These are phyloP conservation scores for Cruciata laevipes DNA, from an alignment of 257 asterid genomes.

Conservation along the genomic window DNA sequence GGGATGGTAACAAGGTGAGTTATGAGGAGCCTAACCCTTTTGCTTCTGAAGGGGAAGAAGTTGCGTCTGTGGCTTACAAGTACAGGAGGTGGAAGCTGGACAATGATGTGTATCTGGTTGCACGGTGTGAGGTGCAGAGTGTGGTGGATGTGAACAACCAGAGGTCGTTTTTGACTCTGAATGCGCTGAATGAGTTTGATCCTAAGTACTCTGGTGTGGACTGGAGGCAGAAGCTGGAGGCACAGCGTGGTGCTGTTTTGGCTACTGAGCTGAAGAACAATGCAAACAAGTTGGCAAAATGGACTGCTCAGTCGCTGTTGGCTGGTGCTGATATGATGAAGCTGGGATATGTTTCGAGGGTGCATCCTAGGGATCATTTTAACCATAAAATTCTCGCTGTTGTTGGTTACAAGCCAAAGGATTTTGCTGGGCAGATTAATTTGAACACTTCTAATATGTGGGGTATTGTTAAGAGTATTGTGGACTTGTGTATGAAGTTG, in stretches of 20 bases:
- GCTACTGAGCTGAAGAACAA: slow-evolving; percentile 96
- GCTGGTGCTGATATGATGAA: slow-evolving; percentile 99
- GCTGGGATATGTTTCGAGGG: slow-evolving; percentile 89
- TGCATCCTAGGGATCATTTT: slow-evolving; percentile 90
- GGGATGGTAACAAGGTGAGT: slow-evolving; percentile 74
- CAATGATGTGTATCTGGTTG: slow-evolving; percentile 64
- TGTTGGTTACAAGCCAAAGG: slow-evolving; percentile 89
- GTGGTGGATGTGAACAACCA: slow-evolving; percentile 77
- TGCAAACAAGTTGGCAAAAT: slow-evolving; percentile 85
- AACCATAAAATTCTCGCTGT: slow-evolving; percentile 93
- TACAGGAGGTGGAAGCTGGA: slow-evolving; percentile 98
- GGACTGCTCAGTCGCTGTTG: slow-evolving; percentile 92
- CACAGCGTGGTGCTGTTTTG: slow-evolving; percentile 95
- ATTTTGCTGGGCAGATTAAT: slow-evolving; percentile 82
- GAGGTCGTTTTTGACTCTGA: slow-evolving; percentile 67
- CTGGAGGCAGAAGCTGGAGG: slow-evolving; percentile 97
- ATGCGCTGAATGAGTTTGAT: slow-evolving; percentile 93
- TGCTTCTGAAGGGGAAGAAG: slow-evolving; percentile 92
- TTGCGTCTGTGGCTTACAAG: slow-evolving; percentile 84
- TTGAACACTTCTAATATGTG: slow-evolving; percentile 93
- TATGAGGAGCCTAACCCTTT: slow-evolving; percentile 95
- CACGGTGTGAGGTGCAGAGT: slow-evolving; percentile 92
- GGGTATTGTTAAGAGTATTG: slow-evolving; percentile 94
- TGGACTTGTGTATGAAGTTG: slow-evolving; percentile 94
- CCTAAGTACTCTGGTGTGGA: slow-evolving; percentile 89